phyloP scores from a whole-genome alignment of 441 rosid species.

The Erodium trifolium region DNA sequence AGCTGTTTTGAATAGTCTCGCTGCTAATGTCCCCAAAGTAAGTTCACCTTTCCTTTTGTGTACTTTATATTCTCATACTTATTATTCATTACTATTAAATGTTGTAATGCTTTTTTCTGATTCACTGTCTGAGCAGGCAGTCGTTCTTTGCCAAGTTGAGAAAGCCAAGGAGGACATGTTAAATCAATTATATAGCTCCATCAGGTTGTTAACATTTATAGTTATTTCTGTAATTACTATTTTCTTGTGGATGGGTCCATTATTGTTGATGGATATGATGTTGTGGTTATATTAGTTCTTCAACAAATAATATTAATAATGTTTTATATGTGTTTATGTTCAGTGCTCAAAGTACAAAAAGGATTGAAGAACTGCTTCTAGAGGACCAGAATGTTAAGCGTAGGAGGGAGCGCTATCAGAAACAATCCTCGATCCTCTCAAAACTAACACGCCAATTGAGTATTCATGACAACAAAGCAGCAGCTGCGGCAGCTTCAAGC shows the following conservation, averaged over 20 bases:
- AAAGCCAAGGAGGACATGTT: slow-evolving; percentile 99
- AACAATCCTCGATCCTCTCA: slow-evolving; percentile 77
- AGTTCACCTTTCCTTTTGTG: slow-evolving; percentile 4
- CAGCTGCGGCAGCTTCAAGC: slow-evolving; percentile 42
- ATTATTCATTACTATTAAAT: background rate
- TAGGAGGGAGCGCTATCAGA: slow-evolving; percentile 76
- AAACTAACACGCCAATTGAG: slow-evolving; percentile 82
- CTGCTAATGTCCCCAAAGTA: slow-evolving; percentile 98
- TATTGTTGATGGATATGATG: background rate
- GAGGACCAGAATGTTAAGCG: slow-evolving; percentile 85
- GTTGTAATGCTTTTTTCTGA: slow-evolving; percentile 13
- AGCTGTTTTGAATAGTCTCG: slow-evolving; percentile 99
- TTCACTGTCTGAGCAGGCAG: slow-evolving; percentile 59
- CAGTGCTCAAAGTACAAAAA: slow-evolving; percentile 71
- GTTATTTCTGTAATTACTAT: background rate
- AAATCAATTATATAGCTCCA: slow-evolving; percentile 85
- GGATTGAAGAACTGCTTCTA: slow-evolving; percentile 80
- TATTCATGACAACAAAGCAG: slow-evolving; percentile 87
- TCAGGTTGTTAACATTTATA: slow-evolving; percentile 45
- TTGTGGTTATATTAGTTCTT: background rate
- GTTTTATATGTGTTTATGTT: slow-evolving; percentile 8
- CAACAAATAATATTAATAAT: background rate
- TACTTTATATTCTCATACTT: slow-evolving; percentile 8
- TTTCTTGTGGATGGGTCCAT: background rate
- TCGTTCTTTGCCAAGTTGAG: slow-evolving; percentile 99